A percentile compares a stretch with the other conserved stretches of the same genome.
These are phyloP conservation scores for Erythrobasidium hasegawianum DNA, from an alignment of 1,284 basidiomycete genomes.

Conservation along the genomic window DNA sequence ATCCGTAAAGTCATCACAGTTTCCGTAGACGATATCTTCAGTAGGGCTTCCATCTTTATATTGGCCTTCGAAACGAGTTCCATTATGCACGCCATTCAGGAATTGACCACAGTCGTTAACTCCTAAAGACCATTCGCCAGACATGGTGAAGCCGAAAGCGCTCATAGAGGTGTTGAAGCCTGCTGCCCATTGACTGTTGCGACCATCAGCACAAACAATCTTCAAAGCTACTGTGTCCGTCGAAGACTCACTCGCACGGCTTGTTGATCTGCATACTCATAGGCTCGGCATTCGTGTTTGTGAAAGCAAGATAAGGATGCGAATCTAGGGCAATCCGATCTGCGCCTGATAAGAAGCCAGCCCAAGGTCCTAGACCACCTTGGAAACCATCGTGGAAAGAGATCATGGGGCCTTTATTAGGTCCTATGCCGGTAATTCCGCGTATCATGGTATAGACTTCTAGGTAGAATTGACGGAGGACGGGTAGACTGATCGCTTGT, in stretches of 20 bases:
- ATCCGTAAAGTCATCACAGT: conserved; percentile 50
- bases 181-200: conserved; percentile 16
- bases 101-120: conserved; percentile 71
- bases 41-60: conserved; percentile 43
- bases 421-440: conserved; percentile 62
- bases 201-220: too few species aligned
- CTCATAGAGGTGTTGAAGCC: conserved; percentile 50
- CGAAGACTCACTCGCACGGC: conserved; percentile 9
- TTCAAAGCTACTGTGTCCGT: too few species aligned
- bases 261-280: conserved; percentile 26
- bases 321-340: conserved; percentile 50
- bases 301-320: conserved; percentile 39
- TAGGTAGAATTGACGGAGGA: conserved; percentile 52
- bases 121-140: conserved; percentile 65
- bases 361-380: conserved; percentile 57
- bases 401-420: conserved; percentile 75
- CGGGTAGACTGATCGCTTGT: background rate
- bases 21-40: conserved; percentile 4
- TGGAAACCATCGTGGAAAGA: conserved; percentile 64
- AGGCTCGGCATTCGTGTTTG: conserved; percentile 39
- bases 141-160: conserved; percentile 68
- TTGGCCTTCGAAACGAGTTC: conserved; percentile 53
- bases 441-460: conserved; percentile 76
- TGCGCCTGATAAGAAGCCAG: conserved; percentile 57
- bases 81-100: conserved; percentile 74